Conservation (phyloP, 1,284 basidiomycete genomes). For the Pterulicium gracile region DNA sequence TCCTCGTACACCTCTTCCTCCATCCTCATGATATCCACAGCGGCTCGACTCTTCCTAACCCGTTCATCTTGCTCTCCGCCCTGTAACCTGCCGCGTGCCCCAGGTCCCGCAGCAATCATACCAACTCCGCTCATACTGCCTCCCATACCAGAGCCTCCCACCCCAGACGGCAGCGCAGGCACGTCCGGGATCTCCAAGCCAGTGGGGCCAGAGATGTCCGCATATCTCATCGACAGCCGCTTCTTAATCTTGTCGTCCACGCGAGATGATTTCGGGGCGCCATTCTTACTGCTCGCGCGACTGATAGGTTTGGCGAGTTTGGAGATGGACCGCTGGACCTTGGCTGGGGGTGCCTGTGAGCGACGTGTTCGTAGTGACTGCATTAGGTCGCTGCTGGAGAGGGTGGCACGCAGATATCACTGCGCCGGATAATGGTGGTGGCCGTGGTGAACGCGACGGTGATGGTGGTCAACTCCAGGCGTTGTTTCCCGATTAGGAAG, state of each 20-base stretch:
- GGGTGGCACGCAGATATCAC: neutral
- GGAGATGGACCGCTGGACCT: conserved; percentile 22
- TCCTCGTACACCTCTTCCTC: conserved; percentile 36
- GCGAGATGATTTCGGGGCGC: conserved; percentile 22
- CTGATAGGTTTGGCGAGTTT: conserved; percentile 30
- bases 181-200: conserved; percentile 37
- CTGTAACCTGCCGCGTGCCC: conserved; percentile 15
- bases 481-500: no score
- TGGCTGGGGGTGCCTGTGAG: conserved; percentile 32
- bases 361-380: conserved; percentile 56
- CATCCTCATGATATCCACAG: conserved; percentile 35
- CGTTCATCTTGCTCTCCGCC: conserved; percentile 36
- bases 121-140: no score
- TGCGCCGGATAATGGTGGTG: no score
- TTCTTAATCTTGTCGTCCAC: conserved; percentile 92
- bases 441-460: no score
- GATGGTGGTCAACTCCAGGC: no score
- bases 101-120: conserved; percentile 10
- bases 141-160: conserved; percentile 19
- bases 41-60: conserved; percentile 24
- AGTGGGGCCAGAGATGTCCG: conserved; percentile 63
- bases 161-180: conserved; percentile 45
- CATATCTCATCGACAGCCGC: conserved; percentile 86
- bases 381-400: conserved; percentile 29
- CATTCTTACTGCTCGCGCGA: conserved; percentile 5